Base-by-base conservation (phyloP, 805 yeast species). In the Diddensiella santjacobensis region DNA sequence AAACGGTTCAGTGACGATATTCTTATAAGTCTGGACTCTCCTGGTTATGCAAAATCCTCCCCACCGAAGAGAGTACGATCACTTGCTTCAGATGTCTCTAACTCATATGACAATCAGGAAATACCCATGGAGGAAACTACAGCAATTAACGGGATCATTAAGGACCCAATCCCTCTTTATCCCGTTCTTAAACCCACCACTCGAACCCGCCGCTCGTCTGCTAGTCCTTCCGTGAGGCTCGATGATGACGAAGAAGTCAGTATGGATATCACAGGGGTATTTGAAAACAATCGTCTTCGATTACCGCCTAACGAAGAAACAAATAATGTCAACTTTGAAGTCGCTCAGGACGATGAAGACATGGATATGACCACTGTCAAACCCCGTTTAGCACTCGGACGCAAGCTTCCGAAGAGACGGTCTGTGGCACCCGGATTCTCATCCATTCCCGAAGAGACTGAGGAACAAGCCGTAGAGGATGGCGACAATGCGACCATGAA, bases 11-110 rank as follows among this genome's bases (percentile, higher is more conserved):
- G 23, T n/a, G 38, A 46, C 24, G 41, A 42, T 22, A 42, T 44
- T 6, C 45, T 44, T 17, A 45, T 49, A 23, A 45, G 42, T 18
- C 20, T 46, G 18, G 49, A 35, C 30, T 24, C 40, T 19, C 43
- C 43, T 11, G n/a, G n/a, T n/a, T n/a, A n/a, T n/a, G n/a, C n/a
- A n/a, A n/a, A n/a, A n/a, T n/a, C n/a, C n/a, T n/a, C n/a, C n/a
- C n/a, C n/a, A n/a, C n/a, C n/a, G n/a, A n/a, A n/a, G n/a, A n/a
- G n/a, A n/a, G n/a, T n/a, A n/a, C n/a, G n/a, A n/a, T n/a, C n/a
- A n/a, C 8, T 35, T 11, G 5, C 41, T 10, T n/a, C n/a, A n/a
- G n/a, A n/a, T 11, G 22, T 23, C 19, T 15, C 38, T 33, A 19
- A 6, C 13, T 5, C 18, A 8, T 6, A 6, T 33, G 17, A n/a